These are phyloP conservation scores for Penicillium vulpinum DNA, from an alignment of 2,329 filamentous ascomycete species.

Conservation along the genomic window DNA sequence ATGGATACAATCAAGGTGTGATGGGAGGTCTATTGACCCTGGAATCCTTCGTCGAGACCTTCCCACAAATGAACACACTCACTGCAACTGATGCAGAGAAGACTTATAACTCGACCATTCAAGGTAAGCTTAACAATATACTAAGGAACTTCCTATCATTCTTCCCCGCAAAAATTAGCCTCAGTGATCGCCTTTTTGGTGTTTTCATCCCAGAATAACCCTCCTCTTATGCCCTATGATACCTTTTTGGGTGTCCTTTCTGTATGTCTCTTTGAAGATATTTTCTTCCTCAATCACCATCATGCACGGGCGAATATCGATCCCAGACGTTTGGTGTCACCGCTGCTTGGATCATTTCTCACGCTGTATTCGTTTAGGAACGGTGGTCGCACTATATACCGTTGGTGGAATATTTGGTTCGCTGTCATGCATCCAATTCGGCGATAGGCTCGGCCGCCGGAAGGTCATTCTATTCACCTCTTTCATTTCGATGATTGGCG, in stretches of 20 bases:
- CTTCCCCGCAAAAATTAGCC: too few species aligned
- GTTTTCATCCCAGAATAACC: too few species aligned
- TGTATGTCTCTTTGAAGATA: too few species aligned
- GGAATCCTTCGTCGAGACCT: constrained; percentile 55
- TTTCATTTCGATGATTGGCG: constrained; percentile 44
- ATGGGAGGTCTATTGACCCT: constrained; percentile 63
- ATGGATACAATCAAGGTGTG: constrained; percentile 55
- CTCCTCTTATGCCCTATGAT: too few species aligned
- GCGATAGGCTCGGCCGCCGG: constrained; percentile 47
- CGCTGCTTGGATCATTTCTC: background rate
- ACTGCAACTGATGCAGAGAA: constrained; percentile 23
- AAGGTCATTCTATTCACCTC: constrained; percentile 45
- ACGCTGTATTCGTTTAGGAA: constrained; percentile 10
- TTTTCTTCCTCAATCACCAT: background rate
- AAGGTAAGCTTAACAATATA: too few species aligned
- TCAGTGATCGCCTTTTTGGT: too few species aligned
- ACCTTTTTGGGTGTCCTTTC: too few species aligned
- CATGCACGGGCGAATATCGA: background rate
- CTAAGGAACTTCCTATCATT: too few species aligned
- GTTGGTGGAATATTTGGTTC: constrained; percentile 50
- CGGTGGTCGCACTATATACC: constrained; percentile 48
- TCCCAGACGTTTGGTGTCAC: too few species aligned
- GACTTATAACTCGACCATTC: constrained; percentile 46
- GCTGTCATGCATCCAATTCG: constrained; percentile 48
- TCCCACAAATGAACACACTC: constrained; percentile 53